Base-by-base conservation (phyloP, 2,329 filamentous ascomycete genomes). In the Hypoxylon sp. region DNA sequence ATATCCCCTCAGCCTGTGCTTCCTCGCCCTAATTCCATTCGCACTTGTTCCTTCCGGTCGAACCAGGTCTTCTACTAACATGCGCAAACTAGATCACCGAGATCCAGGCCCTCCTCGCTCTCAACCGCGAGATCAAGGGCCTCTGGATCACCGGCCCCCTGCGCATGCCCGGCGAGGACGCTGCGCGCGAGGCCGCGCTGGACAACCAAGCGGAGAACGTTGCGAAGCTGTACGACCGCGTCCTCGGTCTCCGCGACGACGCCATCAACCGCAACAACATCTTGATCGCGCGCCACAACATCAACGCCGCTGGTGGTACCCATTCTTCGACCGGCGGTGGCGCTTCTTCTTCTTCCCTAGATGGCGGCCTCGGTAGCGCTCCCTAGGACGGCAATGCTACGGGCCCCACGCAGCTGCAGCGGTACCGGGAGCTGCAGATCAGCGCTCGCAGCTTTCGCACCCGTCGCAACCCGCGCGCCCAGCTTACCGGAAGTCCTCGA, bases 91-190 rank as follows among this genome's bases (percentile, higher is more conserved):
- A 81, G 79, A 77, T 80, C 58, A 73, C 77, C 61, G 78, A 78
- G 7, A 67, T 78, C 28, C 74, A 85, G 62, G 79, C 83, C 60
- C 75, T 85, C 3, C 76, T 84, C 3, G 71, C 74, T 26, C 74
- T 85, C 11, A 83, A 77, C 17, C 79, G 82, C 37, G 79, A 81
- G 64, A 76, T 85, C 59, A 82, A 84, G 65, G 79, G 81, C 56
- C 75, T 85, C 22, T 84, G 82, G 82, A 76, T 84, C 10, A 78
- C 80, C 57, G 83, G 83, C 1, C 79, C 82, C 1, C 73, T 85
- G 22, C 77, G 78, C 58, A 76, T 74, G 47, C 77, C 81, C 3
- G 80, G 79, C 44, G 79, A 82, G 51, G 79, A 79, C 37, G 77
- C 79, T 48, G 49, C 10, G 28, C 74, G 71, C 46, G 74, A 78